Conservation (phyloP, 306 rosid genomes). For the Vigna reflexopilosa region DNA sequence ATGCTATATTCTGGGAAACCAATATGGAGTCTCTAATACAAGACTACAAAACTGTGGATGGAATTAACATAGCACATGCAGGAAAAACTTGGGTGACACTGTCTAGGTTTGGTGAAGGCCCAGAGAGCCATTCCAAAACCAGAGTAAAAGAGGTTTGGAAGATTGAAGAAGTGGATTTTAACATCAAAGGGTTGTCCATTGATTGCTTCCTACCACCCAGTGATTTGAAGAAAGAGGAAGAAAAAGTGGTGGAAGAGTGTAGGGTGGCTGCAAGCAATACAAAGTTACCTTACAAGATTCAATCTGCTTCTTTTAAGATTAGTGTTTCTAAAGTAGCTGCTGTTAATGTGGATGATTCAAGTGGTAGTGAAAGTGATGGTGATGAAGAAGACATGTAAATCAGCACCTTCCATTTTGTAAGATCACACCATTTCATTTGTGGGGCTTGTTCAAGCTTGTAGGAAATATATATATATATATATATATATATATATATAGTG, state of each 20-base stretch:
- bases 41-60: conserved; percentile 78
- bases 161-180: conserved; percentile 93
- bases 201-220: conserved; percentile 89
- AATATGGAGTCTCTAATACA: conserved; percentile 69
- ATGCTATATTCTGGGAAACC: conserved; percentile 83
- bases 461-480: conserved; percentile 22
- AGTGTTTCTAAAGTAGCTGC: conserved; percentile 75
- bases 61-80: conserved; percentile 73
- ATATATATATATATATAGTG: too few species aligned
- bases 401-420: conserved; percentile 18
- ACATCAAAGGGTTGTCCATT: conserved; percentile 78
- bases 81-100: conserved; percentile 73
- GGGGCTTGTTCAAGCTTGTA: conserved; percentile 15
- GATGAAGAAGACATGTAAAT: conserved; percentile 37
- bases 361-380: conserved; percentile 45
- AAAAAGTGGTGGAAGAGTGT: conserved; percentile 31
- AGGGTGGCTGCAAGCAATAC: conserved; percentile 23
- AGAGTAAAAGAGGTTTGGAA: conserved; percentile 81
- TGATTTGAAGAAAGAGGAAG: conserved; percentile 74
- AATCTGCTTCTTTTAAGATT: conserved; percentile 62
- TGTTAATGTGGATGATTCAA: conserved; percentile 56
- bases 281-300: conserved; percentile 56
- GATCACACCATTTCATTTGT: conserved; percentile 1
- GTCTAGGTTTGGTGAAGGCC: conserved; percentile 71
- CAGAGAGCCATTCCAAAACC: conserved; percentile 68